Percentiles rank a stretch among this genome's conserved stretches.
phyloP scores from a whole-genome alignment of 441 rosid genomes.

The Breynia disticha region DNA sequence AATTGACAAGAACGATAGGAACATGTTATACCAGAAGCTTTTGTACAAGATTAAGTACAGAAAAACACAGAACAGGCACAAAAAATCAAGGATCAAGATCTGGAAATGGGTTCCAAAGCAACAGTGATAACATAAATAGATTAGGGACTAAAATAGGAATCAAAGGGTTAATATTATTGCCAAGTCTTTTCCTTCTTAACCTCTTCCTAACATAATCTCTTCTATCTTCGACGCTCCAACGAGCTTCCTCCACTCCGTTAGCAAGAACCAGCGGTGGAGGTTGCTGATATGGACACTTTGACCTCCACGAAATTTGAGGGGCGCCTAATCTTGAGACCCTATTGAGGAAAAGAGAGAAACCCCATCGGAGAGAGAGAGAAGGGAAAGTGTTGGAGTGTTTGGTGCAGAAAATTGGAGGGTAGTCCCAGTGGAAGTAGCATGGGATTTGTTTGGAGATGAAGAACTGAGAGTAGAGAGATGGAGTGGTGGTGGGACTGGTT shows the following conservation, averaged over 20 bases:
- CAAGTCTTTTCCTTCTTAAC: slow-evolving; percentile 34
- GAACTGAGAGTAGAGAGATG: slow-evolving; percentile 65
- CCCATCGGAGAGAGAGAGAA: slow-evolving; percentile 41
- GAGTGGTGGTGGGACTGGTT: slow-evolving; percentile 54
- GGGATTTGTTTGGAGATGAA: slow-evolving; percentile 48
- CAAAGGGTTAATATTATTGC: slow-evolving; percentile 36
- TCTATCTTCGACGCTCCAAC: slow-evolving; percentile 51
- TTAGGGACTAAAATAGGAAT: slow-evolving; percentile 57
- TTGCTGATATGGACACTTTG: slow-evolving; percentile 66
- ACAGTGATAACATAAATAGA: slow-evolving; percentile 40
- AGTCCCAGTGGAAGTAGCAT: slow-evolving; percentile 63
- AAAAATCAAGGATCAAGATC: slow-evolving; percentile 12
- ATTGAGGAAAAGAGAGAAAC: slow-evolving; percentile 46
- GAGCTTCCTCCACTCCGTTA: slow-evolving; percentile 51
- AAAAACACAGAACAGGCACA: no score
- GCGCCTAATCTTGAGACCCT: slow-evolving; percentile 47
- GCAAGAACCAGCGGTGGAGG: slow-evolving; percentile 64
- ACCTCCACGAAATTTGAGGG: slow-evolving; percentile 61
- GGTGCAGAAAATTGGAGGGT: slow-evolving; percentile 59
- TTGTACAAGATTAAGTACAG: no score
- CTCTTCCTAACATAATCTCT: slow-evolving; percentile 49
- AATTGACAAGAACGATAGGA: no score
- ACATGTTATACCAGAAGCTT: no score
- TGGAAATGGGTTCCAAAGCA: slow-evolving; percentile 56
- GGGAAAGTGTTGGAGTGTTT: slow-evolving; percentile 14